These are phyloP conservation scores for Chlamydomonas sp. DNA, from an alignment of 139 green algal genomes.

Conservation along the genomic window DNA sequence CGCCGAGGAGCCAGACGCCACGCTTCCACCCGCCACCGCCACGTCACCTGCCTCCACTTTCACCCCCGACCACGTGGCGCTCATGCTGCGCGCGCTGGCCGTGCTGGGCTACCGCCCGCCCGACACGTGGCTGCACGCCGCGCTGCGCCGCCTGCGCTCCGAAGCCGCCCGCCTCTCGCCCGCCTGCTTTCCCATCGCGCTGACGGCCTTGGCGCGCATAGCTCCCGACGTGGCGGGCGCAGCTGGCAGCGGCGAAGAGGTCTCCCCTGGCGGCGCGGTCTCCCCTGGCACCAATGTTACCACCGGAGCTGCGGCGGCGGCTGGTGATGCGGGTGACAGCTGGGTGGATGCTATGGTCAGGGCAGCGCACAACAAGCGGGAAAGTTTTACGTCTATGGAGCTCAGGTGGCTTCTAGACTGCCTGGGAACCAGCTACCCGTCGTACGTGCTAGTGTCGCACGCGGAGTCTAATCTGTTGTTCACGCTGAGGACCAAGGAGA, in stretches of 20 bases:
- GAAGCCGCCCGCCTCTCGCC: background rate
- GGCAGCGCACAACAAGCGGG: background rate
- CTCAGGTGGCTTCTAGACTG: slow-evolving; percentile 17
- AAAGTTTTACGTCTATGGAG: background rate
- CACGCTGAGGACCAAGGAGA: slow-evolving; percentile 2
- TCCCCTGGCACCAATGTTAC: too few species aligned
- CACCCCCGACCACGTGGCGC: slow-evolving; percentile 6
- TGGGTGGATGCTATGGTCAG: background rate
- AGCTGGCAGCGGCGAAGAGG: background rate
- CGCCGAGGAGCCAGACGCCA: background rate
- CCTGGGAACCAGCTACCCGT: background rate
- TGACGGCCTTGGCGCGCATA: background rate
- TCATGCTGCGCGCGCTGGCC: slow-evolving; percentile 27
- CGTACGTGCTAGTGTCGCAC: background rate
- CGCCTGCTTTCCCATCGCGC: slow-evolving; percentile 21
- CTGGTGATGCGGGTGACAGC: background rate
- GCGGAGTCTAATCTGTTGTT: background rate
- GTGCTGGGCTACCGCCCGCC: slow-evolving; percentile 27
- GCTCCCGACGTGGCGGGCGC: slow-evolving; percentile 1
- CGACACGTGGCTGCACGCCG: slow-evolving; percentile 1
- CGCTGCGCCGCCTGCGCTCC: background rate
- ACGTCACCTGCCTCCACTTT: background rate
- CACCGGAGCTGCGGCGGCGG: too few species aligned
- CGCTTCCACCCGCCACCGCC: background rate
- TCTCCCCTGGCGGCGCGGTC: too few species aligned